phyloP scores from a whole-genome alignment of 1,284 basidiomycete genomes.

The Moesziomyces parantarcticus region DNA sequence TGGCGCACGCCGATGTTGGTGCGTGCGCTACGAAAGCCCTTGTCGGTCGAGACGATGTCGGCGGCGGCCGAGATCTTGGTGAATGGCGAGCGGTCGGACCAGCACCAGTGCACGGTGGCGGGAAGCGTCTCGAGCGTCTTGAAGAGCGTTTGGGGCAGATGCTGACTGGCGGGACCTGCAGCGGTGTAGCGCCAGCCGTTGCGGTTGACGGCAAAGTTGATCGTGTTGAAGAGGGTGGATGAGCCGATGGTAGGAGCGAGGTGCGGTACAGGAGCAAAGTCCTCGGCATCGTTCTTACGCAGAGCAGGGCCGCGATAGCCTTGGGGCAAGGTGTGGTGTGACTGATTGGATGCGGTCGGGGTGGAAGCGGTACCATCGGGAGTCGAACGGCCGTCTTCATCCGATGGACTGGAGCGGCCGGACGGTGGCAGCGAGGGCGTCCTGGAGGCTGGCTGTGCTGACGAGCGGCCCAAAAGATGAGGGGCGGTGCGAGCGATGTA shows the following conservation, averaged over 20 bases:
- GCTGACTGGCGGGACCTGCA: slow-evolving; percentile 57
- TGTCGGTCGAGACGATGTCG: slow-evolving; percentile 80
- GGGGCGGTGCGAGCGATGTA: slow-evolving; percentile 57
- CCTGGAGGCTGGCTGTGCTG: slow-evolving; percentile 20
- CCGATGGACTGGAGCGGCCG: slow-evolving; percentile 33
- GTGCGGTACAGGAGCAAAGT: slow-evolving; percentile 48
- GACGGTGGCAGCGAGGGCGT: slow-evolving; percentile 35
- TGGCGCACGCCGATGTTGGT: slow-evolving; percentile 88
- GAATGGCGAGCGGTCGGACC: slow-evolving; percentile 76
- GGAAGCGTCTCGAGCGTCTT: slow-evolving; percentile 57
- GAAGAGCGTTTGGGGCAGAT: slow-evolving; percentile 57
- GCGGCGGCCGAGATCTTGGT: slow-evolving; percentile 85
- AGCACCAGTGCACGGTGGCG: slow-evolving; percentile 62
- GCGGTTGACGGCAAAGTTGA: slow-evolving; percentile 60
- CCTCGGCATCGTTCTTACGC: slow-evolving; percentile 51
- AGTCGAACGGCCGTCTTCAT: slow-evolving; percentile 34
- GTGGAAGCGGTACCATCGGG: slow-evolving; percentile 20
- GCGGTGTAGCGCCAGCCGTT: slow-evolving; percentile 63
- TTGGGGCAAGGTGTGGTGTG: slow-evolving; percentile 47
- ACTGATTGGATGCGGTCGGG: slow-evolving; percentile 19
- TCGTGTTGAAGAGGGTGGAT: slow-evolving; percentile 33
- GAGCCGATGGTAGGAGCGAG: slow-evolving; percentile 36
- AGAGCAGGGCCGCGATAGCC: slow-evolving; percentile 58
- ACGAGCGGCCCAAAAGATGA: slow-evolving; percentile 40
- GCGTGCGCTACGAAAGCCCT: slow-evolving; percentile 88